Percentiles rank a stretch among this genome's conserved stretches.
Evolutionary conservation across 805 yeast genomes (phyloP).

Genomic region (Candida peoriensis): DNA sequence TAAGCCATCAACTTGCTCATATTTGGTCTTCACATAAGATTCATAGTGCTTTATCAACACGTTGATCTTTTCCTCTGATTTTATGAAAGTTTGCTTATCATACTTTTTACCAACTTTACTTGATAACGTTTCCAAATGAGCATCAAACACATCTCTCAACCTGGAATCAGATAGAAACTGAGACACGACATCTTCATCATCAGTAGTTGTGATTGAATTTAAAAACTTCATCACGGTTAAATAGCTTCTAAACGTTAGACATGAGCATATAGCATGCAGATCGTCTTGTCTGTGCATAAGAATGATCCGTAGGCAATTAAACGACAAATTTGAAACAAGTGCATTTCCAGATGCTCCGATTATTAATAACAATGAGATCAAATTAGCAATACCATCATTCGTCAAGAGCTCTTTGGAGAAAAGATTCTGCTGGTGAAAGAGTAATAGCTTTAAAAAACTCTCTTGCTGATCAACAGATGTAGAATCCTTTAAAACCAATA

Average conservation of each 20-base stretch:
- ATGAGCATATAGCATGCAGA: constrained; percentile 21
- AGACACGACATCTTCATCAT: constrained; percentile 25
- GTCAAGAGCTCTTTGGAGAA: constrained; percentile 28
- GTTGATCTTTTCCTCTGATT: constrained; percentile 12
- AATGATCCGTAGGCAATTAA: constrained; percentile 29
- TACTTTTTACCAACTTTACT: constrained; percentile 21
- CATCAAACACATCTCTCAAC: constrained; percentile 14
- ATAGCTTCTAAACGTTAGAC: constrained; percentile 22
- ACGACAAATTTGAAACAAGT: constrained; percentile 15
- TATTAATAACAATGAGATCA: constrained; percentile 26
- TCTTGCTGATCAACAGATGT: constrained; percentile 19
- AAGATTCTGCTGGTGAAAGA: constrained; percentile 28
- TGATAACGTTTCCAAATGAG: constrained; percentile 20
- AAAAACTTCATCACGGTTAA: constrained; percentile 19
- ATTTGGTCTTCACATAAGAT: constrained; percentile 17
- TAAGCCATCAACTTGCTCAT: constrained; percentile 19
- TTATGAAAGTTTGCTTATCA: constrained; percentile 11
- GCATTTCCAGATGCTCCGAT: constrained; percentile 13
- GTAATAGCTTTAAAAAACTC: constrained; percentile 25
- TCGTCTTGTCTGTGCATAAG: constrained; percentile 29
- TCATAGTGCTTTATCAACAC: constrained; percentile 15
- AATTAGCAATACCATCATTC: constrained; percentile 28
- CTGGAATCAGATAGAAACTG: constrained; percentile 12
- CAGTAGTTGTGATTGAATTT: constrained; percentile 17
- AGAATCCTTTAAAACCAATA: constrained; percentile 16